These are phyloP conservation scores for Berkeleyomyces rouxiae DNA, from an alignment of 2,329 filamentous ascomycete species.

Conservation along the genomic window DNA sequence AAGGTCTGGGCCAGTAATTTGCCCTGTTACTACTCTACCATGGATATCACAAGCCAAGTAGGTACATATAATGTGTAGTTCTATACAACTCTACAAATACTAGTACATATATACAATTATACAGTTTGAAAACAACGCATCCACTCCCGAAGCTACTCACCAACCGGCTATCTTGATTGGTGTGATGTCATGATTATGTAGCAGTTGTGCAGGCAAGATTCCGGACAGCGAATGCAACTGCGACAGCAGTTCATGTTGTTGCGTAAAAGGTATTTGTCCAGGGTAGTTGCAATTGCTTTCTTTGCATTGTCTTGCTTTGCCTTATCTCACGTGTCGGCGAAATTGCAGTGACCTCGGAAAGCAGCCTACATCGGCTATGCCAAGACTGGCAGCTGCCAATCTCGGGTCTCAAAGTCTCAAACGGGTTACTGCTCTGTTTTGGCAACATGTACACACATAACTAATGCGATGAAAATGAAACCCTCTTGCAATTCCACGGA, in stretches of 20 bases:
- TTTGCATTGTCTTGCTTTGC: neutral
- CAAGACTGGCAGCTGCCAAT: neutral
- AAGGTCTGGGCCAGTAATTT: neutral
- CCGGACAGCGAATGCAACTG: neutral
- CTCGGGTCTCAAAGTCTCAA: neutral
- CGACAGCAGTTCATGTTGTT: neutral
- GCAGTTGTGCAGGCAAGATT: neutral
- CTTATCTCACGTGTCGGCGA: neutral
- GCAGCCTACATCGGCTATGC: neutral
- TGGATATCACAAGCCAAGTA: neutral
- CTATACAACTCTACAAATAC: neutral
- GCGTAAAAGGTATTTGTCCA: neutral
- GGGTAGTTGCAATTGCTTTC: neutral
- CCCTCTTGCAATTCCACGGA: neutral
- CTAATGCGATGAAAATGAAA: neutral
- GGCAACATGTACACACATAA: neutral
- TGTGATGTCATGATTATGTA: neutral
- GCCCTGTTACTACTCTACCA: neutral
- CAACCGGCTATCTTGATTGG: neutral
- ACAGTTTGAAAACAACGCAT: neutral
- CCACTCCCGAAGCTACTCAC: neutral
- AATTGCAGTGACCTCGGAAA: neutral
- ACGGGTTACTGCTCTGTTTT: neutral
- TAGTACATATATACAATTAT: too few species aligned
- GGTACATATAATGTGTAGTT: neutral